These are phyloP conservation scores for Danielozyma ontarioensis DNA, from an alignment of 805 yeast genomes.

Conservation along the genomic window DNA sequence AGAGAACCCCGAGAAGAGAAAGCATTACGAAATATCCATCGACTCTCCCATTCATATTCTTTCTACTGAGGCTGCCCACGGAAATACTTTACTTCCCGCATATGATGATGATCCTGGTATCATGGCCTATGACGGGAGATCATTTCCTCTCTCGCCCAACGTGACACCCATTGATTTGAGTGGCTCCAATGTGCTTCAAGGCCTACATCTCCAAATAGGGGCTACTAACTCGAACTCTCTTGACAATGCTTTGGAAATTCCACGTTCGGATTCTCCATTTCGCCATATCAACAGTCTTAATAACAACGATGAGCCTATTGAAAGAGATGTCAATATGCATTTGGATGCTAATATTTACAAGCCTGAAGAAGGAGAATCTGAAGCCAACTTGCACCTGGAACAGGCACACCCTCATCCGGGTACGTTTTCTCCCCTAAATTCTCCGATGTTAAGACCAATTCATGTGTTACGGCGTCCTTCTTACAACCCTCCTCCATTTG, in stretches of 20 bases:
- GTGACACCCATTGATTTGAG: slow-evolving; percentile 42
- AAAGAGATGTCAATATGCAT: slow-evolving; percentile 35
- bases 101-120: slow-evolving; percentile 40
- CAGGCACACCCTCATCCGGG: slow-evolving; percentile 54
- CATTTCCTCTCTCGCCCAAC: slow-evolving; percentile 54
- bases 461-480: slow-evolving; percentile 51
- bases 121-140: slow-evolving; percentile 8
- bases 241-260: not conserved
- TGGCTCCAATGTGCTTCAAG: not conserved
- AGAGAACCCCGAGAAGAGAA: slow-evolving; percentile 52
- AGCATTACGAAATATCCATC: slow-evolving; percentile 89
- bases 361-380: slow-evolving; percentile 41
- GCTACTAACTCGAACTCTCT: not conserved
- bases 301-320: slow-evolving; percentile 29
- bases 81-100: slow-evolving; percentile 72
- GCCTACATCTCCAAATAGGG: slow-evolving; percentile 2
- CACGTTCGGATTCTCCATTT: slow-evolving; percentile 8
- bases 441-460: slow-evolving; percentile 43
- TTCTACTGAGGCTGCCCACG: slow-evolving; percentile 73
- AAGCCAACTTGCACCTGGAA: slow-evolving; percentile 48
- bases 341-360: slow-evolving; percentile 46
- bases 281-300: slow-evolving; percentile 20
- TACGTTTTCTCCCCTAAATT: slow-evolving; percentile 33
- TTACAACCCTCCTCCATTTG: slow-evolving; percentile 62
- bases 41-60: slow-evolving; percentile 90